Evolutionary conservation across 192 early-diverging fungal genomes (phyloP).

Genomic region (Podila minutissima): DNA sequence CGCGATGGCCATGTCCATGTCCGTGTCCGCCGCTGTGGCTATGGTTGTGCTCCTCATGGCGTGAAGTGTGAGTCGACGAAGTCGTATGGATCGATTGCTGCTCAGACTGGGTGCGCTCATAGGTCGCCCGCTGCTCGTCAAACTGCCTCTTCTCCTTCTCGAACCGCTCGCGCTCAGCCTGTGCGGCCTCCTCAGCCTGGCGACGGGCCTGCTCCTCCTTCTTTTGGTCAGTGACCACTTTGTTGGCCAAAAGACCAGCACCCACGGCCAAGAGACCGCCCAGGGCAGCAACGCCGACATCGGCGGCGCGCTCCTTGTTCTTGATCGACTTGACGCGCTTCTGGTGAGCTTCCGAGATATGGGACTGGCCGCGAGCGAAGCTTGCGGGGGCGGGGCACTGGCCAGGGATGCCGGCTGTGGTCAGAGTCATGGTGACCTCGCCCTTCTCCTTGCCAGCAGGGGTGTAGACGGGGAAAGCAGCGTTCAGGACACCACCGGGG

Average conservation of each 20-base stretch:
- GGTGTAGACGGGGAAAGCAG: constrained; percentile 54
- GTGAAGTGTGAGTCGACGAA: background rate
- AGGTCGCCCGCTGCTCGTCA: constrained; percentile 22
- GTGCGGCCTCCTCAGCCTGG: constrained; percentile 15
- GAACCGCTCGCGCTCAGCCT: constrained; percentile 21
- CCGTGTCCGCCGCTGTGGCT: constrained; percentile 14
- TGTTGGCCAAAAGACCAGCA: constrained; percentile 55
- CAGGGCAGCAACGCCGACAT: constrained; percentile 47
- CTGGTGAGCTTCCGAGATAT: constrained; percentile 50
- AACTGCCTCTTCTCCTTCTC: constrained; percentile 26
- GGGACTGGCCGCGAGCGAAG: constrained; percentile 19
- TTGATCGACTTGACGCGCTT: constrained; percentile 52
- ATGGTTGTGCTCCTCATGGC: constrained; percentile 19
- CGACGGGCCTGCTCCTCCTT: constrained; percentile 37
- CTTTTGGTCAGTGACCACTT: constrained; percentile 49
- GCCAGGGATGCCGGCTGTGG: constrained; percentile 53
- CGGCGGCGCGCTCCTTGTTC: constrained; percentile 51
- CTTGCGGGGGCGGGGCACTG: constrained; percentile 13
- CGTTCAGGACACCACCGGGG: constrained; percentile 52
- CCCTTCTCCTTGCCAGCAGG: constrained; percentile 54
- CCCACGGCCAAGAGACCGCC: constrained; percentile 57
- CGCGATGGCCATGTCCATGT: constrained; percentile 5
- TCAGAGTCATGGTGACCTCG: constrained; percentile 52
- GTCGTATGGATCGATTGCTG: background rate
- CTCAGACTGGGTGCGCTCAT: constrained; percentile 28